phyloP scores from a whole-genome alignment of 768 basidiomycete genomes.

The Phaeotremella fagi region DNA sequence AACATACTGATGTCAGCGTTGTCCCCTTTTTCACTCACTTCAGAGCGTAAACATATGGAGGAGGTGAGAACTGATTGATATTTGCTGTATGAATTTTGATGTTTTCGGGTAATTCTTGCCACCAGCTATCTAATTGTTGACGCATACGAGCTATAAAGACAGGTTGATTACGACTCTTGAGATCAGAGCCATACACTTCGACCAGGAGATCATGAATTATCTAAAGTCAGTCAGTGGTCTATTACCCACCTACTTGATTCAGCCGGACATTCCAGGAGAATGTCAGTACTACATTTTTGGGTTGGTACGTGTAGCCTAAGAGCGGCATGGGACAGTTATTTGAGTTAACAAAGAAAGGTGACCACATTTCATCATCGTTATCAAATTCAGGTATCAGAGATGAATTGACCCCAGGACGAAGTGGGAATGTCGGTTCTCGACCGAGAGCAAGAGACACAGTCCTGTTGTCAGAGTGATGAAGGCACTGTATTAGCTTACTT shows the following conservation, averaged over 20 bases:
- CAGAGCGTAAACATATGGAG: constrained; percentile 12
- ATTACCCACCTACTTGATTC: constrained; percentile 1
- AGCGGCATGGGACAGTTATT: constrained; percentile 10
- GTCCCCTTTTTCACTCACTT: neutral
- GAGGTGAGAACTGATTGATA: neutral
- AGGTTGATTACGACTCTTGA: neutral
- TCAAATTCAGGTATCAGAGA: constrained; percentile 8
- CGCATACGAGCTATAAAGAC: constrained; percentile 5
- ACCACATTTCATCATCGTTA: constrained; percentile 14
- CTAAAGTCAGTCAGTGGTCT: neutral
- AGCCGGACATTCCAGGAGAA: constrained; percentile 4
- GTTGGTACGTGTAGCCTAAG: constrained; percentile 7
- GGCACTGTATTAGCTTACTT: constrained; percentile 1
- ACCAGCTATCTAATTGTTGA: constrained; percentile 5
- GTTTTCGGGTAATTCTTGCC: constrained; percentile 2
- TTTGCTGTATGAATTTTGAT: neutral
- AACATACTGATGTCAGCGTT: constrained; percentile 6
- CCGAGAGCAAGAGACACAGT: constrained; percentile 12
- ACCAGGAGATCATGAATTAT: constrained; percentile 17
- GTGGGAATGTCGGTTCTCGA: constrained; percentile 13
- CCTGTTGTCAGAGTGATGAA: neutral
- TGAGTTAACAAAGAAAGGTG: constrained; percentile 6
- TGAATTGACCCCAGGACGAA: constrained; percentile 4
- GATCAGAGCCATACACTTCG: constrained; percentile 10
- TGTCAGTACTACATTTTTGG: neutral